Percentiles rank a stretch among this genome's conserved stretches.
Evolutionary conservation across 257 asterid genomes (phyloP).

Genomic region (Solanum sejunctum): DNA sequence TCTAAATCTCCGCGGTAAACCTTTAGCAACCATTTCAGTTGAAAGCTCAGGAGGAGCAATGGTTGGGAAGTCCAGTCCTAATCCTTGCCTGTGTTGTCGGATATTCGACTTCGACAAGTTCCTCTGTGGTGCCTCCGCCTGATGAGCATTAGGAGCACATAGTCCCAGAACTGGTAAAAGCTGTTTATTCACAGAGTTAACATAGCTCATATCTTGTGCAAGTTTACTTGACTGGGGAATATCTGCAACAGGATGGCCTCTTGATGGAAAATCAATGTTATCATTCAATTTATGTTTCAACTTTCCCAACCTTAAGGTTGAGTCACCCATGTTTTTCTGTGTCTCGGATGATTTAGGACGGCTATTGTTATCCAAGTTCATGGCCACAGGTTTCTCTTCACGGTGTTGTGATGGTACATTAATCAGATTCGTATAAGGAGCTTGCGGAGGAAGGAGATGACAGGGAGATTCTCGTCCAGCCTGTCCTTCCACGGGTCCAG

Average conservation of each 20-base stretch:
- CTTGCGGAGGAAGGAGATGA: slow-evolving; percentile 15
- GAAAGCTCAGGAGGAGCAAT: slow-evolving; percentile 13
- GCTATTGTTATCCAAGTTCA: slow-evolving; percentile 15
- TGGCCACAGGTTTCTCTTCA: slow-evolving; percentile 32
- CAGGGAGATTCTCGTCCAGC: slow-evolving; percentile 16
- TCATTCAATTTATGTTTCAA: slow-evolving; percentile 28
- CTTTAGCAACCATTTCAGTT: slow-evolving; percentile 8
- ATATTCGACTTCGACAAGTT: slow-evolving; percentile 5
- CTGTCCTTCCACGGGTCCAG: slow-evolving; percentile 16
- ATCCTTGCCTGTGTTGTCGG: slow-evolving; percentile 11
- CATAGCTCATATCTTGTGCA: slow-evolving; percentile 5
- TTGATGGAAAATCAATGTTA: slow-evolving; percentile 21
- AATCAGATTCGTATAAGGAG: slow-evolving; percentile 27
- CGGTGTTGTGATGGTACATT: slow-evolving; percentile 14
- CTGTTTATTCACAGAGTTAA: slow-evolving; percentile 4
- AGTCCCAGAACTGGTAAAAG: slow-evolving; percentile 27
- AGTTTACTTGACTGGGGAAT: slow-evolving; percentile 9
- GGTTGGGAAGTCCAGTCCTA: slow-evolving; percentile 14
- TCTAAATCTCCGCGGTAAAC: slow-evolving; percentile 3
- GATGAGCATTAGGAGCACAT: slow-evolving; percentile 36
- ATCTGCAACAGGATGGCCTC: slow-evolving; percentile 24
- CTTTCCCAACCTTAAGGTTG: slow-evolving; percentile 26
- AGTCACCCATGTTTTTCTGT: slow-evolving; percentile 19
- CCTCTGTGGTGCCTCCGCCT: slow-evolving; percentile 21
- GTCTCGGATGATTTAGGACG: slow-evolving; percentile 15